These are phyloP conservation scores for Phytophthora ramorum DNA, from an alignment of 352 stramenopile genomes.

Conservation along the genomic window DNA sequence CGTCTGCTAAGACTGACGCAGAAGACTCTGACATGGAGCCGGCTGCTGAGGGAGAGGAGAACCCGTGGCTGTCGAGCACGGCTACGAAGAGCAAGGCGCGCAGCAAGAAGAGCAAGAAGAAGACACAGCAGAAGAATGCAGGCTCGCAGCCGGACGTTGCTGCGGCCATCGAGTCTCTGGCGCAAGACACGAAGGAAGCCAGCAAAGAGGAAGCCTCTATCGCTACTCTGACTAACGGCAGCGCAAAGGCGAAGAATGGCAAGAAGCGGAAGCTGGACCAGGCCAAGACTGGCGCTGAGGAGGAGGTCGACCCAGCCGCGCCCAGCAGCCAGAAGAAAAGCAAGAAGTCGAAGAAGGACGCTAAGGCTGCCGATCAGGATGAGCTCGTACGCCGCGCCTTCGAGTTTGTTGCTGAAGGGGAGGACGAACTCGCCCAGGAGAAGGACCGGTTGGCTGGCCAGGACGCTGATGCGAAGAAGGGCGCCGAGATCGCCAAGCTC, in stretches of 20 bases:
- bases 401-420: constrained; percentile 90
- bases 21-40: constrained; percentile 32
- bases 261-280: constrained; percentile 66
- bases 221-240: constrained; percentile 30
- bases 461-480: constrained; percentile 78
- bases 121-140: constrained; percentile 48
- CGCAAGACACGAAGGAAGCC: constrained; percentile 50
- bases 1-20: constrained; percentile 19
- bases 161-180: constrained; percentile 67
- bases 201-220: constrained; percentile 23
- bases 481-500: constrained; percentile 79
- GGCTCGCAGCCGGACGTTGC: constrained; percentile 47
- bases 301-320: constrained; percentile 14
- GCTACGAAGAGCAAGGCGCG: constrained; percentile 69
- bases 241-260: constrained; percentile 35
- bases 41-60: constrained; percentile 52
- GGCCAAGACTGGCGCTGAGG: constrained; percentile 9
- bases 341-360: constrained; percentile 49
- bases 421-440: constrained; percentile 95
- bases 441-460: constrained; percentile 85
- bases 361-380: constrained; percentile 68
- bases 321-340: constrained; percentile 44
- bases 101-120: constrained; percentile 73
- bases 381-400: constrained; percentile 97
- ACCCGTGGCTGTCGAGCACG: constrained; percentile 67